A percentile compares a stretch with the other conserved stretches of the same genome.
Evolutionary conservation across 2,329 filamentous ascomycete species (phyloP).

Genomic region (Aspergillus versicolor): DNA sequence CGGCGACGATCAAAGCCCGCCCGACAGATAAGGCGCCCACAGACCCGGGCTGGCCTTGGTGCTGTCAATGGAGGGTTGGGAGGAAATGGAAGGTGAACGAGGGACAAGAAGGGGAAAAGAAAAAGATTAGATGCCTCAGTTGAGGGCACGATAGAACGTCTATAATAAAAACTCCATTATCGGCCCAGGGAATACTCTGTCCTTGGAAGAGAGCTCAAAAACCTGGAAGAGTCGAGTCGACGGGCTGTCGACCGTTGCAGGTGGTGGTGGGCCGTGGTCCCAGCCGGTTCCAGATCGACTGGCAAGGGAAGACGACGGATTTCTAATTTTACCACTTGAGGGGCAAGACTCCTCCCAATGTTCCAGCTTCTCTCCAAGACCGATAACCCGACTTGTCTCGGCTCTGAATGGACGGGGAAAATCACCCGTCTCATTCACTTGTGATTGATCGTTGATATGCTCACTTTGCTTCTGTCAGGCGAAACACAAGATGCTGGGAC

Average conservation of each 20-base stretch:
- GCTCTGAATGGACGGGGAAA: background rate
- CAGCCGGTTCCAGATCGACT: background rate
- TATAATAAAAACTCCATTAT: slow-evolving; percentile 3
- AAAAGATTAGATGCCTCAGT: background rate
- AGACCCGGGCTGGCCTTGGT: background rate
- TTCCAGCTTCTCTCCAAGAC: background rate
- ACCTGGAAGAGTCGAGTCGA: background rate
- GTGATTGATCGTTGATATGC: background rate
- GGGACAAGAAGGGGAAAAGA: background rate
- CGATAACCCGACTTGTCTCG: background rate
- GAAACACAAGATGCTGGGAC: no score
- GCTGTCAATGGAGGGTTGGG: background rate
- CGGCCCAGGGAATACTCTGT: background rate
- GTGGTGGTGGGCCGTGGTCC: background rate
- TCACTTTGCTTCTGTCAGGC: background rate
- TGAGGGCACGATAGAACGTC: background rate
- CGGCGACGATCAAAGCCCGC: background rate
- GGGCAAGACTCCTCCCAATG: background rate
- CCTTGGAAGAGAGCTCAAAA: background rate
- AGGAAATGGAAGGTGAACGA: background rate
- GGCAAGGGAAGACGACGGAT: background rate
- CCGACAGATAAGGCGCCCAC: slow-evolving; percentile 9
- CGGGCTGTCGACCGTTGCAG: background rate
- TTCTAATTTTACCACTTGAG: background rate
- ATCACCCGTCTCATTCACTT: background rate